These are phyloP conservation scores for Paramecium tetraurelia DNA, from an alignment of 73 alveolate genomes.

Conservation along the genomic window DNA sequence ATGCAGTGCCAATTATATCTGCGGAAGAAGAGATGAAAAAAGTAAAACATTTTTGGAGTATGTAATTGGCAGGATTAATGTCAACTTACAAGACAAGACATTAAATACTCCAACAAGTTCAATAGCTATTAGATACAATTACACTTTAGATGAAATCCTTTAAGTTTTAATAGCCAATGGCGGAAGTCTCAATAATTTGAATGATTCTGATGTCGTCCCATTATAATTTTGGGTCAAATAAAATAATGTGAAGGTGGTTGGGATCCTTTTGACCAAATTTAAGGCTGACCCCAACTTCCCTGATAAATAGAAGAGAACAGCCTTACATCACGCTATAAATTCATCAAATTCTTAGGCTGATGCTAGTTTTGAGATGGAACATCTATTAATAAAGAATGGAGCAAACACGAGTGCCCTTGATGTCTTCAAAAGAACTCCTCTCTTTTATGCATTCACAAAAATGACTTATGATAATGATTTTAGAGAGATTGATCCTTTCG, in stretches of 20 bases:
- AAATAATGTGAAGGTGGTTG: constrained; percentile 56
- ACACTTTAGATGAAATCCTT: not conserved
- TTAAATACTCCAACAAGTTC: not conserved
- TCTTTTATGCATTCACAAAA: constrained; percentile 81
- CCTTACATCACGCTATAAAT: constrained; percentile 78
- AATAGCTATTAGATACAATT: not conserved
- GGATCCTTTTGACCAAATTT: not conserved
- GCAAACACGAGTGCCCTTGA: constrained; percentile 74
- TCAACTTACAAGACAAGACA: not conserved
- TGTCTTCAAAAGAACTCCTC: constrained; percentile 74
- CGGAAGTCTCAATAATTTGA: not conserved
- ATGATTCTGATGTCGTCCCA: not conserved
- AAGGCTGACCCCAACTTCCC: constrained; percentile 68
- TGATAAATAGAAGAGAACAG: constrained; percentile 70
- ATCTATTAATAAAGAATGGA: constrained; percentile 64
- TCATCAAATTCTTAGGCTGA: constrained; percentile 71
- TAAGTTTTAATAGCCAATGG: not conserved
- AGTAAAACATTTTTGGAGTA: not conserved
- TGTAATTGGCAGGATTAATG: not conserved
- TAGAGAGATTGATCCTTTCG: constrained; percentile 78
- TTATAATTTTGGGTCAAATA: constrained; percentile 17
- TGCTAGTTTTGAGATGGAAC: constrained; percentile 77
- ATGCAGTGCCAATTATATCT: not conserved
- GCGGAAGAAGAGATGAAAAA: not conserved
- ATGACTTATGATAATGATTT: constrained; percentile 54